phyloP scores from a whole-genome alignment of 352 stramenopile genomes.

The Pythium folliculosum region DNA sequence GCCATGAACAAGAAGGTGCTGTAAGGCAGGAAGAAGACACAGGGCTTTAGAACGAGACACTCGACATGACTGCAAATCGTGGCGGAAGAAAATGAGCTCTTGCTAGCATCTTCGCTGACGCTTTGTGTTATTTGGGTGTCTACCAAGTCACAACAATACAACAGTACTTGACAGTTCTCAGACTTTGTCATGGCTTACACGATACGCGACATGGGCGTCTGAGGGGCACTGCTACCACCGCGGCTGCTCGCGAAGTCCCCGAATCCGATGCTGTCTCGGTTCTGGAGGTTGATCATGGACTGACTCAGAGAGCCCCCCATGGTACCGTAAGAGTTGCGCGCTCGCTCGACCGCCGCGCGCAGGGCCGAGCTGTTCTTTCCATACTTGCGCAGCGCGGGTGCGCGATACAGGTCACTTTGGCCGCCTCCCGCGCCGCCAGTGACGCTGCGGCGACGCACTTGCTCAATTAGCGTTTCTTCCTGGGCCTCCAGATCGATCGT shows the following conservation, averaged over 20 bases:
- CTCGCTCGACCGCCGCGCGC: constrained; percentile 22
- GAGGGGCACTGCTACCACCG: constrained; percentile 23
- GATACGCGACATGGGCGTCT: constrained; percentile 18
- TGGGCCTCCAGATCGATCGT: constrained; percentile 15
- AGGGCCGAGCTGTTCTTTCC: constrained; percentile 26
- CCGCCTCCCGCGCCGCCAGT: constrained; percentile 32
- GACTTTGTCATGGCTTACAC: too few species aligned
- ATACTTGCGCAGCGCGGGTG: constrained; percentile 58
- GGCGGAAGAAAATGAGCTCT: too few species aligned
- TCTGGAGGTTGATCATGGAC: constrained; percentile 13
- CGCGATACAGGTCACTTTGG: constrained; percentile 74
- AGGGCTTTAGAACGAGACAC: constrained; percentile 1
- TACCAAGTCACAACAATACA: too few species aligned
- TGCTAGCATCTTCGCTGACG: background rate
- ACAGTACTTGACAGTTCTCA: too few species aligned
- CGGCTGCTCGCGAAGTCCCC: constrained; percentile 10
- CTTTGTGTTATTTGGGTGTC: too few species aligned
- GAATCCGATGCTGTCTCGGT: constrained; percentile 1
- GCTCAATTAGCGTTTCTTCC: constrained; percentile 43
- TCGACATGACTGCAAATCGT: too few species aligned
- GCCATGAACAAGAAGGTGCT: constrained; percentile 90
- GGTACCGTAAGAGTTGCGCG: constrained; percentile 22
- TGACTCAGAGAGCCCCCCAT: constrained; percentile 12
- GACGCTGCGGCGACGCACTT: constrained; percentile 35
- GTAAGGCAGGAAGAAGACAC: constrained; percentile 40